Percentiles rank a stretch among this genome's conserved stretches.
Evolutionary conservation across 768 basidiomycete genomes (phyloP).

Genomic region (Leucosporidium yakuticum): DNA sequence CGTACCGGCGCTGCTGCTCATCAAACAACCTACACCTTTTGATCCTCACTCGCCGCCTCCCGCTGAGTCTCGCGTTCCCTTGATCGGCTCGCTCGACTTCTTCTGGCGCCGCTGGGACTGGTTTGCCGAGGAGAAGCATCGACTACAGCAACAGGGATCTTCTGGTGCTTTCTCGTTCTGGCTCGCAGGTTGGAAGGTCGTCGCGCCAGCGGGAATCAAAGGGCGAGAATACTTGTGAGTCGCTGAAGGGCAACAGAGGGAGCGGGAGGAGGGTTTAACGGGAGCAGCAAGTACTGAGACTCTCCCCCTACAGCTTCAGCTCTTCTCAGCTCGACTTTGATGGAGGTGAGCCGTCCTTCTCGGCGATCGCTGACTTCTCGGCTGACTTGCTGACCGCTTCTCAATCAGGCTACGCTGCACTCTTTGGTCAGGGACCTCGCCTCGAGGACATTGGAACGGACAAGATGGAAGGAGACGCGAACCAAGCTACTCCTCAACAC

Average conservation of each 20-base stretch:
- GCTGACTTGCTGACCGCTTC: too few species aligned
- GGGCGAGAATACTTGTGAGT: not conserved
- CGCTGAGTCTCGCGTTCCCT: not conserved
- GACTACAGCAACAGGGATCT: not conserved
- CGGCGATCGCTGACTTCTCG: too few species aligned
- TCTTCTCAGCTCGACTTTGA: not conserved
- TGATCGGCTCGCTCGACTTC: not conserved
- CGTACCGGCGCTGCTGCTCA: too few species aligned
- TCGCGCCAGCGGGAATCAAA: not conserved
- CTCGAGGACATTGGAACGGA: not conserved
- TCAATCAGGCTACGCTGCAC: not conserved
- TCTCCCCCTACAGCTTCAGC: not conserved
- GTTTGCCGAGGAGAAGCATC: not conserved
- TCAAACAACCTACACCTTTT: not conserved
- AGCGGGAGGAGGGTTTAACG: too few species aligned
- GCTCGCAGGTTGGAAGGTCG: not conserved
- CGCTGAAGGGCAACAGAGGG: too few species aligned
- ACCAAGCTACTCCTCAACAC: not conserved
- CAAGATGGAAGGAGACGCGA: not conserved
- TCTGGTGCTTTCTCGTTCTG: not conserved
- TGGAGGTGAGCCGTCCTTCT: not conserved
- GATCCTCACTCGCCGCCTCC: not conserved
- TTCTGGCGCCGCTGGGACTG: not conserved
- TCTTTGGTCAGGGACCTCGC: not conserved
- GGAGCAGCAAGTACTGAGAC: too few species aligned